Evolutionary conservation across 192 early-diverging fungal genomes (phyloP).

Genomic region (Podila horticola): DNA sequence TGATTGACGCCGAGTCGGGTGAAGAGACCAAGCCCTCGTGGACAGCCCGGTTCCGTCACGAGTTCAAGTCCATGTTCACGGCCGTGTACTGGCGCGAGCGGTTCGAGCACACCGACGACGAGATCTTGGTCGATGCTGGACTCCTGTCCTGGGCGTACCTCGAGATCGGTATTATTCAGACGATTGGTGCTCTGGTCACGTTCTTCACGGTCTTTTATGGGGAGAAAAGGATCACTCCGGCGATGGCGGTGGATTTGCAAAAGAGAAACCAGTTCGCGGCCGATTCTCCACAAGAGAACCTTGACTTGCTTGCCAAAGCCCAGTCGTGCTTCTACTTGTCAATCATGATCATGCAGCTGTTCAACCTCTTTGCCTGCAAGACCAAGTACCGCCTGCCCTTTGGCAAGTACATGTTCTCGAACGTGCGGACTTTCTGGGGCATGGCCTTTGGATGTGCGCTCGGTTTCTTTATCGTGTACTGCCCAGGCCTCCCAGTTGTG

Average conservation of each 20-base stretch:
- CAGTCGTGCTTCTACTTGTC: conserved; percentile 81
- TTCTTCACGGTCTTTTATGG: conserved; percentile 86
- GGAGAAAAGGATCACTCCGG: conserved; percentile 70
- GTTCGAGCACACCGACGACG: conserved; percentile 79
- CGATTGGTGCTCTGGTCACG: conserved; percentile 71
- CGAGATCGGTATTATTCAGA: conserved; percentile 84
- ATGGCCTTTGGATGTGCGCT: conserved; percentile 71
- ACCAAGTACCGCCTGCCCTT: conserved; percentile 79
- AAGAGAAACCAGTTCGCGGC: conserved; percentile 63
- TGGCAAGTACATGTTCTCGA: conserved; percentile 83
- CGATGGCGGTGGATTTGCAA: conserved; percentile 66
- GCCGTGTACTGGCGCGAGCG: conserved; percentile 66
- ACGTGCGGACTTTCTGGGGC: conserved; percentile 74
- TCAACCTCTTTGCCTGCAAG: conserved; percentile 96
- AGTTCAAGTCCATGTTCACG: conserved; percentile 60
- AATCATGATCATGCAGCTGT: conserved; percentile 88
- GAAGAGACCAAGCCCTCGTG: conserved; percentile 46
- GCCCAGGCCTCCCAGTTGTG: conserved; percentile 82
- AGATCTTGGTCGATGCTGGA: conserved; percentile 86
- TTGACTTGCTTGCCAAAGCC: conserved; percentile 77
- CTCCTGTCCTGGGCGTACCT: conserved; percentile 87
- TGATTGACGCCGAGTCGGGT: conserved; percentile 63
- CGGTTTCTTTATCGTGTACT: conserved; percentile 81
- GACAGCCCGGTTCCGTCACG: conserved; percentile 21
- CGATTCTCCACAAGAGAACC: background rate